phyloP scores from a whole-genome alignment of 345 rosid species.

The Eutrema yunnanense region DNA sequence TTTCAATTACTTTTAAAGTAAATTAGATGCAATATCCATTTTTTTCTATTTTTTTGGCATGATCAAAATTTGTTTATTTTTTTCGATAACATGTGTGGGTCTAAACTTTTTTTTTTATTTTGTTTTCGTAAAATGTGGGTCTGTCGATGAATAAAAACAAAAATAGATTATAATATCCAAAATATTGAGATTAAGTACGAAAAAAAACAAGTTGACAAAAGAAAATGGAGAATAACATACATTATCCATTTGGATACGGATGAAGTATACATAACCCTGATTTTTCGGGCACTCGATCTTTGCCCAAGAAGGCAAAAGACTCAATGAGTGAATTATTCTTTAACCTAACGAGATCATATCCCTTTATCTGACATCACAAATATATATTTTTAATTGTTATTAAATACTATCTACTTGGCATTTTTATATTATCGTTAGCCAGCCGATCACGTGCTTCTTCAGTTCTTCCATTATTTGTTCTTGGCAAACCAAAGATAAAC shows the following conservation, averaged over 20 bases:
- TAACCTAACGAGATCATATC: slow-evolving; percentile 4
- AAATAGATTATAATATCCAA: not conserved
- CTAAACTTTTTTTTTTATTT: too few species aligned
- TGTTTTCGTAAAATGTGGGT: too few species aligned
- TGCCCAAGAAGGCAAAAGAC: not conserved
- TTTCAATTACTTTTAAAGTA: too few species aligned
- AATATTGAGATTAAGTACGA: not conserved
- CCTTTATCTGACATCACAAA: slow-evolving; percentile 17
- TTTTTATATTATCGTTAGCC: slow-evolving; percentile 11
- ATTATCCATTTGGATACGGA: not conserved
- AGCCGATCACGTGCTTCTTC: slow-evolving; percentile 18
- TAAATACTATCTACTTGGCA: slow-evolving; percentile 11
- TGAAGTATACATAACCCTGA: not conserved
- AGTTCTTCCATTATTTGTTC: slow-evolving; percentile 5
- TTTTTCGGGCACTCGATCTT: not conserved
- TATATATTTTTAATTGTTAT: not conserved
- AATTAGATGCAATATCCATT: too few species aligned
- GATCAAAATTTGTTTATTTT: too few species aligned
- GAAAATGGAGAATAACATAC: not conserved
- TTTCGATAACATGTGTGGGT: too few species aligned
- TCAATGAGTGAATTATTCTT: slow-evolving; percentile 4
- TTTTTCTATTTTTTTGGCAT: too few species aligned
- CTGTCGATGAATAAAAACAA: too few species aligned
- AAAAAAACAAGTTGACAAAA: not conserved
- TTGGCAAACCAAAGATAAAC: slow-evolving; percentile 1